Conservation (phyloP, 331 rosid genomes). For the Acacia pycnantha region DNA sequence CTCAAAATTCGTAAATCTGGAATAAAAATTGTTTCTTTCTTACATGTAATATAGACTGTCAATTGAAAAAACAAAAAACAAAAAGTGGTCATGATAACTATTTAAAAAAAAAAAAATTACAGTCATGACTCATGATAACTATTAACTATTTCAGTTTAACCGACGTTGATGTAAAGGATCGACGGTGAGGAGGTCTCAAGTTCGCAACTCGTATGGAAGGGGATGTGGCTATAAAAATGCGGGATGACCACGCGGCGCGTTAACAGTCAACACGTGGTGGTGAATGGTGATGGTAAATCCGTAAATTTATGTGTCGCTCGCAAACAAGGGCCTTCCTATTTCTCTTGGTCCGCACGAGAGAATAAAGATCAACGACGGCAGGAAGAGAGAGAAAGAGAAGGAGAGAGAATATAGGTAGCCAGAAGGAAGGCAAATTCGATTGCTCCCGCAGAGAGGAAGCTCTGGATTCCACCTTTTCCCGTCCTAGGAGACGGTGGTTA, state of each 20-base stretch:
- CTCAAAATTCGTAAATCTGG: background rate
- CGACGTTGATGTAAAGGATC: background rate
- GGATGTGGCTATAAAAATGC: background rate
- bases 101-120: too few species aligned
- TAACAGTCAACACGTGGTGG: background rate
- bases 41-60: background rate
- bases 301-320: background rate
- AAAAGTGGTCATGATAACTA: too few species aligned
- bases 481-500: constrained; percentile 95
- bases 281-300: background rate
- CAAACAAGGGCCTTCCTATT: background rate
- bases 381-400: background rate
- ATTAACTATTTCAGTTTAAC: background rate
- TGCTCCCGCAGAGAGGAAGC: constrained; percentile 35
- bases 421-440: constrained; percentile 6
- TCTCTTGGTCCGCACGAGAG: background rate
- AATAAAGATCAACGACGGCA: background rate
- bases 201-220: background rate
- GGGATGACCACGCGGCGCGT: background rate
- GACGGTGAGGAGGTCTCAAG: background rate
- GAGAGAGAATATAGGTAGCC: background rate
- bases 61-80: background rate
- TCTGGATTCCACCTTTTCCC: constrained; percentile 94
- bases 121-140: too few species aligned
- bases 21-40: too few species aligned